Evolutionary conservation across 495 filamentous ascomycete species (phyloP), one percentile per base, ranked within the genome.

Genomic region (Penicillium verhagenii): DNA sequence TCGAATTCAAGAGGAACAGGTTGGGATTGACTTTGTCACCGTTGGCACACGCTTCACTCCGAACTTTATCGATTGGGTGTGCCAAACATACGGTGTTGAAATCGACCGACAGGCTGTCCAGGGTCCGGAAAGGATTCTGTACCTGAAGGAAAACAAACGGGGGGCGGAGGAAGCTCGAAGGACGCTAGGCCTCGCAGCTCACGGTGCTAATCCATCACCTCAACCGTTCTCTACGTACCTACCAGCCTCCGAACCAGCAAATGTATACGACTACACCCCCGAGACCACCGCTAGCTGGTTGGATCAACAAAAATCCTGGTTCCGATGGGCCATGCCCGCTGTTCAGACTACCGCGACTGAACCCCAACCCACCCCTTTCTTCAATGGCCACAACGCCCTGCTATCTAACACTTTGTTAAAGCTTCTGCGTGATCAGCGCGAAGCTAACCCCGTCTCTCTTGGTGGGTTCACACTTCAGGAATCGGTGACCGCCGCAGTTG

Each of bases 191-290:
- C 49, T 76, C 16, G 72, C 71, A 0, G 48, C 68, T 5, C 48
- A 63, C 40, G 53, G 62, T 26, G 53, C 55, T 19, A 57, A 29
- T 20, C 52, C 51, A 0, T 24, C 63, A 9, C 50, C 50, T 10
- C 39, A 59, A 2, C 67, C 71, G 13, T 78, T 78, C 35, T 69
- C 68, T 20, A 70, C 73, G 9, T 75, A 76, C 45, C 37, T 74
- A 19, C 59, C 72, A 26, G 49, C 70, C 1, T 65, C 66, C 0
- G 58, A 73, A 20, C 40, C 46, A 4, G 60, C 65, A 3, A 59
- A 51, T 23, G 24, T 61, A 6, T 65, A 70, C 21, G 47, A 46
- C 33, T 54, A 70, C 29, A 56, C 54, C 23, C 51, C 61, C 9
- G 66, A 59, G 16, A 18, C 39, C 28, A 61, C 53, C 53, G 52